These are phyloP conservation scores for Pleurotus eryngii DNA, from an alignment of 768 basidiomycete genomes.

Conservation along the genomic window DNA sequence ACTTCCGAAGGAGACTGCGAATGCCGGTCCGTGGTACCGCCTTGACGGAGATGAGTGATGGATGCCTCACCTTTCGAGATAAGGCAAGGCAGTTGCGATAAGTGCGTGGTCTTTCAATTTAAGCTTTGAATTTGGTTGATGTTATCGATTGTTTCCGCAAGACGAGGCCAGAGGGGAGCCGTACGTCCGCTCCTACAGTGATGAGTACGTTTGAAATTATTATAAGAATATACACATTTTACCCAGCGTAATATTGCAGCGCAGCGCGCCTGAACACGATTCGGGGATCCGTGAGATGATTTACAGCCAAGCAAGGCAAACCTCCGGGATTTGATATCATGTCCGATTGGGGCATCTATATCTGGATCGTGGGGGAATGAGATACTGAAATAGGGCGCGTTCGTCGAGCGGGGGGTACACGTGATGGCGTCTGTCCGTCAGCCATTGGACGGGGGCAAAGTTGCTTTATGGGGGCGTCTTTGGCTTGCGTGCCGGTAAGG, in stretches of 20 bases:
- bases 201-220: no score
- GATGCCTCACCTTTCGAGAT: neutral
- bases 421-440: conserved; percentile 2
- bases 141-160: no score
- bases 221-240: neutral
- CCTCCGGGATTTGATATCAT: neutral
- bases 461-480: conserved; percentile 2
- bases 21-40: neutral
- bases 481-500: conserved; percentile 1
- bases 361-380: neutral
- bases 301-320: neutral
- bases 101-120: neutral
- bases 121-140: no score
- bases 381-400: conserved; percentile 1
- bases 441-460: neutral
- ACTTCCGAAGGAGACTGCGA: no score
- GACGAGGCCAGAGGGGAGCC: no score
- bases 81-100: neutral
- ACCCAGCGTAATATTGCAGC: neutral
- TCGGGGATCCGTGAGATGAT: neutral
- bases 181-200: no score
- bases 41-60: neutral
- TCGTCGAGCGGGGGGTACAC: neutral
- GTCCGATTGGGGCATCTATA: neutral
- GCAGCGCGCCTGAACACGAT: neutral